These are phyloP conservation scores for Leccinum disarticulatum DNA, from an alignment of 768 basidiomycete species.

Conservation along the genomic window DNA sequence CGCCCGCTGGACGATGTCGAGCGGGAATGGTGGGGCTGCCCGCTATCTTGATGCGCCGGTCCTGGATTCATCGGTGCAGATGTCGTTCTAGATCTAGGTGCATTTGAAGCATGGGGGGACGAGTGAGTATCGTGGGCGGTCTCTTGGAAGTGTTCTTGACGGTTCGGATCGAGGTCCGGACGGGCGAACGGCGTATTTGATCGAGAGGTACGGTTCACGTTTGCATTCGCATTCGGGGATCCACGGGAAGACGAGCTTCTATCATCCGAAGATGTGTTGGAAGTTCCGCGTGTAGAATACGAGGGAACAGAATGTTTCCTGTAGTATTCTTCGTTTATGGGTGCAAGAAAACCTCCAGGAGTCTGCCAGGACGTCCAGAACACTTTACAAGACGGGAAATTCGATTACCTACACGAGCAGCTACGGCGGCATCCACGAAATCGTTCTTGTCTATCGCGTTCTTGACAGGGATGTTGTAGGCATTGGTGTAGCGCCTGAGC, in stretches of 20 bases:
- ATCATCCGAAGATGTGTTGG: conserved; percentile 16
- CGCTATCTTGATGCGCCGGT: conserved; percentile 1
- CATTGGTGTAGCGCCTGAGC: conserved; percentile 66
- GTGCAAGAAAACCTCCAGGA: conserved; percentile 59
- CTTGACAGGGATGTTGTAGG: conserved; percentile 64
- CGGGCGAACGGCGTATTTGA: conserved; percentile 48
- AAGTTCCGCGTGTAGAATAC: conserved; percentile 9
- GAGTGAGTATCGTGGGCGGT: conserved; percentile 8
- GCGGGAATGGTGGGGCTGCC: conserved; percentile 9
- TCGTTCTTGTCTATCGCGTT: conserved; percentile 78
- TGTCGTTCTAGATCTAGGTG: conserved; percentile 21
- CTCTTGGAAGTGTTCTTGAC: conserved; percentile 20
- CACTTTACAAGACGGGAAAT: background rate
- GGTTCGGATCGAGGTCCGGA: conserved; percentile 60
- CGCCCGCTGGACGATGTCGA: conserved; percentile 23
- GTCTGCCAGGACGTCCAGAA: conserved; percentile 36
- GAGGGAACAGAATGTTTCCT: conserved; percentile 31
- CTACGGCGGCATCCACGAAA: conserved; percentile 63
- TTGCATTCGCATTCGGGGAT: conserved; percentile 7
- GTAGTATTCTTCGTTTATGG: conserved; percentile 54
- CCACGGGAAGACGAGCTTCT: conserved; percentile 17
- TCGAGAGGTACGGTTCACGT: conserved; percentile 20
- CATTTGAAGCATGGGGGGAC: conserved; percentile 18
- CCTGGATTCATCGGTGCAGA: conserved; percentile 21
- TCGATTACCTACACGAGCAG: conserved; percentile 43